A percentile compares a stretch with the other conserved stretches of the same genome.
Evolutionary conservation across 2,329 filamentous ascomycete genomes (phyloP).

Genomic region (Curvularia eragrostidis): DNA sequence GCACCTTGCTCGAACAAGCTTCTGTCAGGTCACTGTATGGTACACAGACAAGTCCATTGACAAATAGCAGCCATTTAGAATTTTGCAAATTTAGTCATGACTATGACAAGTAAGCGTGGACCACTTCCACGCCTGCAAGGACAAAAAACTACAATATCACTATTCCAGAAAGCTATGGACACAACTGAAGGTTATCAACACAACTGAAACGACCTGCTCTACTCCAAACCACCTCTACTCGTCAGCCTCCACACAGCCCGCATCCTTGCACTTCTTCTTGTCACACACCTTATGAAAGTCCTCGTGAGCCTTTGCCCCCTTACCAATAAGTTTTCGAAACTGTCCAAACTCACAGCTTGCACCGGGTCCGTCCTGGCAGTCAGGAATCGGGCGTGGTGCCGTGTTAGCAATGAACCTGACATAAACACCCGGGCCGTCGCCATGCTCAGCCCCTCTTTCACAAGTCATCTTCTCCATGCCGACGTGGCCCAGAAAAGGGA

Average conservation of each 20-base stretch:
- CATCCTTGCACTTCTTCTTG: constrained; percentile 24
- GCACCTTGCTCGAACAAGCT: no score
- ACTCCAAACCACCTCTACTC: not conserved
- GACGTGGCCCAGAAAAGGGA: constrained; percentile 70
- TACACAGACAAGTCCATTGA: no score
- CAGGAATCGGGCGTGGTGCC: constrained; percentile 56
- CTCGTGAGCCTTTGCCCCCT: constrained; percentile 46
- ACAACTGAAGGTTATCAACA: not conserved
- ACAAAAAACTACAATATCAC: not conserved
- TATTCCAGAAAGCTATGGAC: no score
- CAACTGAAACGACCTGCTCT: not conserved
- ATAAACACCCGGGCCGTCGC: constrained; percentile 53
- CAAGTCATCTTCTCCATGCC: constrained; percentile 70
- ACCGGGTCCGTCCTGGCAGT: constrained; percentile 57
- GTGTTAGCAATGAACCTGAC: constrained; percentile 61
- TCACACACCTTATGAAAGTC: constrained; percentile 43
- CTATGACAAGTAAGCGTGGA: not conserved
- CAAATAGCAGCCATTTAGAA: not conserved
- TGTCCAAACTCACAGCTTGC: constrained; percentile 57
- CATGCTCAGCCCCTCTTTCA: constrained; percentile 57
- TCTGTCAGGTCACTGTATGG: no score
- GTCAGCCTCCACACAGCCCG: constrained; percentile 3
- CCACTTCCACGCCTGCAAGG: not conserved
- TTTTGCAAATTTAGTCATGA: not conserved
- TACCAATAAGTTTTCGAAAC: constrained; percentile 53